These are phyloP conservation scores for Hyaloscypha bicolor DNA, from an alignment of 495 filamentous ascomycete genomes.

Conservation along the genomic window DNA sequence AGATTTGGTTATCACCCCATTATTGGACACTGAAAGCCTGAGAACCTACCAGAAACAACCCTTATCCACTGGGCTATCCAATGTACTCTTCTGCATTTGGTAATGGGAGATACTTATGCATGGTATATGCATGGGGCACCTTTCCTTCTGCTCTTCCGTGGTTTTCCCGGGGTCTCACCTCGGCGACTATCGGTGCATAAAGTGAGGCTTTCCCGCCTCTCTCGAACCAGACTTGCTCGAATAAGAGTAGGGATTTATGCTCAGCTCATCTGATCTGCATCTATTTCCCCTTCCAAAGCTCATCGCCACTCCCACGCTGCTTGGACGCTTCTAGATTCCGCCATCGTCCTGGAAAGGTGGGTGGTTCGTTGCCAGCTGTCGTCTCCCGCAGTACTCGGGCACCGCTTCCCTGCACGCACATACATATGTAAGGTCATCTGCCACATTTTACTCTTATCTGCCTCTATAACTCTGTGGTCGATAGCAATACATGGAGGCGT, in stretches of 20 bases:
- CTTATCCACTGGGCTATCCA: neutral
- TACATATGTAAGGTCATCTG: too few species aligned
- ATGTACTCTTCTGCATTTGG: neutral
- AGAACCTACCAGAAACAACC: neutral
- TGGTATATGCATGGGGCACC: neutral
- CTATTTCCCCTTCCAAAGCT: too few species aligned
- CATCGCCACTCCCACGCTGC: neutral
- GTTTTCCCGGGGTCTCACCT: neutral
- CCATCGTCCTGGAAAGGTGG: neutral
- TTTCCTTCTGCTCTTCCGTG: neutral
- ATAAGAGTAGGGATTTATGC: too few species aligned
- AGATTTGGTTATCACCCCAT: neutral
- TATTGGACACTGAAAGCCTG: neutral
- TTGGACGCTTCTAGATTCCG: neutral
- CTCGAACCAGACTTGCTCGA: too few species aligned
- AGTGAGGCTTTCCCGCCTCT: too few species aligned
- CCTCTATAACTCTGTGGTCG: neutral
- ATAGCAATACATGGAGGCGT: neutral
- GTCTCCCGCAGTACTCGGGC: neutral
- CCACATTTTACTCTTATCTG: too few species aligned
- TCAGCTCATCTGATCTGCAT: too few species aligned
- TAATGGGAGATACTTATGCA: neutral
- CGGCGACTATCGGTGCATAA: too few species aligned
- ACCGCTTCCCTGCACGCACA: neutral
- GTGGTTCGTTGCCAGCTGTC: neutral